Percentiles rank a stretch among this genome's conserved stretches.
Evolutionary conservation across 805 yeast genomes (phyloP).

Genomic region (Saturnispora sekii): DNA sequence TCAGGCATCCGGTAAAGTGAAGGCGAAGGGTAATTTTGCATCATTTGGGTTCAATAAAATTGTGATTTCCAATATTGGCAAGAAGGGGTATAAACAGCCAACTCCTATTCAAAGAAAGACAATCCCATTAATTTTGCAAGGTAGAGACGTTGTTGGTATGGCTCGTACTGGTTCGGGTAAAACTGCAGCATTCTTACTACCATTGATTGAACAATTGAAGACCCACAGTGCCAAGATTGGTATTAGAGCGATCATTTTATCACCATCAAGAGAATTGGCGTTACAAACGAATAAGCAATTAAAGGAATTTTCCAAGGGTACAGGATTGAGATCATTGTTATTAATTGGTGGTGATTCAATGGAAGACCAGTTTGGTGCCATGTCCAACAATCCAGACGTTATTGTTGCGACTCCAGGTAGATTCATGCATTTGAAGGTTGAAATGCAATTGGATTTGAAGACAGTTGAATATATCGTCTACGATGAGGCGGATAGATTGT

Average conservation of each 20-base stretch:
- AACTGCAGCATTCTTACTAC: conserved; percentile 92
- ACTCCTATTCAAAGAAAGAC: conserved; percentile 97
- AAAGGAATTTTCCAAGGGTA: conserved; percentile 76
- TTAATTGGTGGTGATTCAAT: conserved; percentile 98
- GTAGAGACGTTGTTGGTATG: conserved; percentile 96
- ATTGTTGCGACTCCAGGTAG: conserved; percentile 97
- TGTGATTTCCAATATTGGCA: conserved; percentile 57
- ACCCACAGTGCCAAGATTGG: conserved; percentile 82
- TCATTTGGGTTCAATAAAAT: conserved; percentile 80
- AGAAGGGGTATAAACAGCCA: conserved; percentile 88
- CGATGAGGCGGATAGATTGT: conserved; percentile 95
- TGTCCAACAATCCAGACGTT: conserved; percentile 93
- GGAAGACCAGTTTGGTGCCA: conserved; percentile 88
- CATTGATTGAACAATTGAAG: conserved; percentile 78
- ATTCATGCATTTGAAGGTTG: conserved; percentile 89
- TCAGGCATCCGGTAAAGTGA: conserved; percentile 33
- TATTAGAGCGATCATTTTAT: conserved; percentile 74
- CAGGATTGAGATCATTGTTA: conserved; percentile 70
- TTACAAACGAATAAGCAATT: conserved; percentile 83
- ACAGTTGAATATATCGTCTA: conserved; percentile 85
- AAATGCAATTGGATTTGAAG: conserved; percentile 80
- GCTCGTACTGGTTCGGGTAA: conserved; percentile 99
- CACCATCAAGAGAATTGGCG: conserved; percentile 96
- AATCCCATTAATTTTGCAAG: conserved; percentile 79
- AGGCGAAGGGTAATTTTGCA: conserved; percentile 69